Conservation (phyloP, 306 rosid genomes). For the Hippophae rhamnoides region DNA sequence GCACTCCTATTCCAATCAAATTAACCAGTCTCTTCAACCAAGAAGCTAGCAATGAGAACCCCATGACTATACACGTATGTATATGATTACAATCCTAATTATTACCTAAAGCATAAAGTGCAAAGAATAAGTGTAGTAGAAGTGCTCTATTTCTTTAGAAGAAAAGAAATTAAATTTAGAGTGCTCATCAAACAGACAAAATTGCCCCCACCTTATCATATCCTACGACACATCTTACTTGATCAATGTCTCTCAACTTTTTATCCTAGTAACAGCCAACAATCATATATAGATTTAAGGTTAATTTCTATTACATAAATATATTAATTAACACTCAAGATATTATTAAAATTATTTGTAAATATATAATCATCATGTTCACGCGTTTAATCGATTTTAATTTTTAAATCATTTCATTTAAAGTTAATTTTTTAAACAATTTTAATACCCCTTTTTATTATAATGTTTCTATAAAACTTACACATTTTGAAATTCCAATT, state of each 20-base stretch:
- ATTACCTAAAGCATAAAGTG: conserved; percentile 26
- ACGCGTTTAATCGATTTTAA: too few species aligned
- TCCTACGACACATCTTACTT: conserved; percentile 21
- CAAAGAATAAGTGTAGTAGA: conserved; percentile 8
- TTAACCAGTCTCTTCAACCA: conserved; percentile 27
- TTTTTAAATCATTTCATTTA: too few species aligned
- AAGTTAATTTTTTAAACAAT: too few species aligned
- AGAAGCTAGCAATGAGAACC: conserved; percentile 21
- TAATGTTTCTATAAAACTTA: too few species aligned
- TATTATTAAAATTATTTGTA: too few species aligned
- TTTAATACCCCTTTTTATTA: too few species aligned
- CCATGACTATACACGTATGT: neutral
- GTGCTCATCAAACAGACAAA: conserved; percentile 24
- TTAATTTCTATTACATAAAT: too few species aligned
- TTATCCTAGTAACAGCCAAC: conserved; percentile 30
- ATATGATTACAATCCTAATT: conserved; percentile 22
- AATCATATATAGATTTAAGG: conserved; percentile 13
- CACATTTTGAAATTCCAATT: too few species aligned
- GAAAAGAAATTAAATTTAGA: conserved; percentile 8
- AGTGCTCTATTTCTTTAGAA: conserved; percentile 17
- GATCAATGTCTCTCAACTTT: conserved; percentile 24
- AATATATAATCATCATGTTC: too few species aligned
- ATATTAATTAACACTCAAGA: too few species aligned
- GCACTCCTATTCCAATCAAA: conserved; percentile 37
- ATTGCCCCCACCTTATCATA: conserved; percentile 37